phyloP scores from a whole-genome alignment of 2,329 filamentous ascomycete species.

The Xylariaceae sp. region DNA sequence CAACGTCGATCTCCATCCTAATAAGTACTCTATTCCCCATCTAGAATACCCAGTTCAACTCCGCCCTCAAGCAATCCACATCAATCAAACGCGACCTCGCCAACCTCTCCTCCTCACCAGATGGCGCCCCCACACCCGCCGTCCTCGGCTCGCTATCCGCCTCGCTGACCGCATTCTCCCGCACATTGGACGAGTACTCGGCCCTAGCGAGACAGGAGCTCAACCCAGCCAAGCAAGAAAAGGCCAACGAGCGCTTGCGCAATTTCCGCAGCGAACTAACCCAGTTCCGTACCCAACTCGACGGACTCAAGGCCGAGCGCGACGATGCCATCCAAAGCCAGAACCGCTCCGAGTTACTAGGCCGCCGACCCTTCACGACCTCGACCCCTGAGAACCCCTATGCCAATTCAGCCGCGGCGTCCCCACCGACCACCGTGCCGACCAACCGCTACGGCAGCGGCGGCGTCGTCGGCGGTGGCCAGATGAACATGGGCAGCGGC shows the following conservation, averaged over 20 bases:
- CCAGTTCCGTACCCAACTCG: constrained; percentile 74
- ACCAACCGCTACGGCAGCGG: constrained; percentile 40
- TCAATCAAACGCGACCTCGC: constrained; percentile 74
- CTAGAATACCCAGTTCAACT: constrained; percentile 82
- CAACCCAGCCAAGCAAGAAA: constrained; percentile 85
- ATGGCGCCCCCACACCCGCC: constrained; percentile 51
- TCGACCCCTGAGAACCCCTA: constrained; percentile 88
- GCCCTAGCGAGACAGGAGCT: constrained; percentile 82
- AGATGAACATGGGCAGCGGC: constrained; percentile 47
- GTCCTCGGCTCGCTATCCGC: constrained; percentile 64
- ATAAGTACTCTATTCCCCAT: background rate
- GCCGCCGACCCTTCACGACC: constrained; percentile 77
- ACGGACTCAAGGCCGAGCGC: constrained; percentile 68
- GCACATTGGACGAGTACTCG: constrained; percentile 90
- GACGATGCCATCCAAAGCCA: constrained; percentile 66
- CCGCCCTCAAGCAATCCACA: constrained; percentile 78
- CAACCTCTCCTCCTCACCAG: constrained; percentile 51
- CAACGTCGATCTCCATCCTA: background rate
- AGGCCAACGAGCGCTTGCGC: constrained; percentile 79
- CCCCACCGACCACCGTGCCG: constrained; percentile 35
- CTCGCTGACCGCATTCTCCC: constrained; percentile 67
- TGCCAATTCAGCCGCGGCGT: constrained; percentile 48
- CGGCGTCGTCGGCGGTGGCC: constrained; percentile 31
- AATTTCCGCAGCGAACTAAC: constrained; percentile 79
- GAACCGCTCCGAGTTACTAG: constrained; percentile 78